phyloP scores from a whole-genome alignment of 208 protist species.

The Trypanosoma vivax region DNA sequence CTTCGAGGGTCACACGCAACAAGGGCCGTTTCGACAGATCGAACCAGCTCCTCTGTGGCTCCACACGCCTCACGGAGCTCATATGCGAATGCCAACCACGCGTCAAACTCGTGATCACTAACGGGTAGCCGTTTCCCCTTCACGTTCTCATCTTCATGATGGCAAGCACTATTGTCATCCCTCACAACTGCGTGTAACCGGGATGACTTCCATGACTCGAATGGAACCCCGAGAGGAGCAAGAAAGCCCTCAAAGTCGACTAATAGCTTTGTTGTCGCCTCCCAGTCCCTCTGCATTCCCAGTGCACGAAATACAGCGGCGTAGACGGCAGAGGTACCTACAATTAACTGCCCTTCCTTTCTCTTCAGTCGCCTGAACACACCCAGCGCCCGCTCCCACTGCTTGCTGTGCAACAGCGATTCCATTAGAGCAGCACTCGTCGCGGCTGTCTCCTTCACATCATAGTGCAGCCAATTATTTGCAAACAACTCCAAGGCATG shows the following conservation, averaged over 20 bases:
- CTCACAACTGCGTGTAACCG: background rate
- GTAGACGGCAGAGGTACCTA: slow-evolving; percentile 27
- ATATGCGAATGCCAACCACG: slow-evolving; percentile 3
- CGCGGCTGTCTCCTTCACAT: slow-evolving; percentile 37
- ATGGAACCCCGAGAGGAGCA: slow-evolving; percentile 32
- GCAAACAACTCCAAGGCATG: slow-evolving; percentile 59
- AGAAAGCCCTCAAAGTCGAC: slow-evolving; percentile 36
- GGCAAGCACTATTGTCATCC: background rate
- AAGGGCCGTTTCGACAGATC: slow-evolving; percentile 8
- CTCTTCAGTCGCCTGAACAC: slow-evolving; percentile 28
- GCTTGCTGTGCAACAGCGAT: slow-evolving; percentile 23
- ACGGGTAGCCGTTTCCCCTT: background rate
- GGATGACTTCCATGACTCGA: slow-evolving; percentile 15
- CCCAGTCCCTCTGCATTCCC: slow-evolving; percentile 14
- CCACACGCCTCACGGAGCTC: background rate
- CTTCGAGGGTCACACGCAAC: slow-evolving; percentile 4
- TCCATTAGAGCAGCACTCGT: slow-evolving; percentile 57
- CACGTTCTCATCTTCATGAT: background rate
- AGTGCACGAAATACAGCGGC: slow-evolving; percentile 21
- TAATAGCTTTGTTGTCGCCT: slow-evolving; percentile 15
- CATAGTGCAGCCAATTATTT: slow-evolving; percentile 37
- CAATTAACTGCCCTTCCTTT: slow-evolving; percentile 16
- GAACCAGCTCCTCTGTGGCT: slow-evolving; percentile 2
- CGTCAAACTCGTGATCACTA: background rate
- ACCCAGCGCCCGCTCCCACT: slow-evolving; percentile 20